Evolutionary conservation across 495 filamentous ascomycete species (phyloP), one percentile per base, ranked within the genome.

Genomic region (Aspergillus campestris): DNA sequence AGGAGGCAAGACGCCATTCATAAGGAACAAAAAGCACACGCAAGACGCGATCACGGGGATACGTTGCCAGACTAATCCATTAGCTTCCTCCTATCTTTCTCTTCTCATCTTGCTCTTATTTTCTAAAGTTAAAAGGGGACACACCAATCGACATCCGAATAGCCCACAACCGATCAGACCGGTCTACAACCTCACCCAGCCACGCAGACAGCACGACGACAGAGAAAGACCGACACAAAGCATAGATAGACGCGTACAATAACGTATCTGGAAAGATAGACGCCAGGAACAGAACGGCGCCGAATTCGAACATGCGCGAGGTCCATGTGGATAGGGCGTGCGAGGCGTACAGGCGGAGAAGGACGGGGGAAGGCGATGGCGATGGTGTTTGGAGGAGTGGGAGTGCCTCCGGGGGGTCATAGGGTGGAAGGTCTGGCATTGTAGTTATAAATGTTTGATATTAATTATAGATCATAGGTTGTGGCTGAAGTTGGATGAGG

Each of bases 291-390:
- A 82, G 62, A 7, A 82, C 77, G 1, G 77, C 76, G 11, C 69
- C 80, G 43, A 82, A 81, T 52, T 86, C 82, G 60, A 84, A 87
- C 39, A 77, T 62, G 35, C 83, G 72, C 2, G 81, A 79, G 51
- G 86, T 87, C 82, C 81, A 87, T 41, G 82, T 77, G 6, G 81
- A 85, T 2, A 86, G 69, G 44, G 75, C 71, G 56, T 86, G 82
- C 0, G 81, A 80, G 14, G 67, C 61, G 48, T 82, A 82, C 0
- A 78, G 69, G 10, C 58, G 55, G 12, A 42, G 40, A 35, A 65
- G 43, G 8, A 67, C 56, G 8, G 34, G 51, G 38, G 36, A 24
- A 30, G 39, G 15, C 9, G 31, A 8, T 34, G 10, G 8, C n/a
- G 40, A 24, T 13, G 31, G 27, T 18, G 14, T 38, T 38, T 15